A percentile compares a stretch with the other conserved stretches of the same genome.
Conservation (phyloP, 2,329 filamentous ascomycete species). For the Cylindrodendrum hubeiense region DNA sequence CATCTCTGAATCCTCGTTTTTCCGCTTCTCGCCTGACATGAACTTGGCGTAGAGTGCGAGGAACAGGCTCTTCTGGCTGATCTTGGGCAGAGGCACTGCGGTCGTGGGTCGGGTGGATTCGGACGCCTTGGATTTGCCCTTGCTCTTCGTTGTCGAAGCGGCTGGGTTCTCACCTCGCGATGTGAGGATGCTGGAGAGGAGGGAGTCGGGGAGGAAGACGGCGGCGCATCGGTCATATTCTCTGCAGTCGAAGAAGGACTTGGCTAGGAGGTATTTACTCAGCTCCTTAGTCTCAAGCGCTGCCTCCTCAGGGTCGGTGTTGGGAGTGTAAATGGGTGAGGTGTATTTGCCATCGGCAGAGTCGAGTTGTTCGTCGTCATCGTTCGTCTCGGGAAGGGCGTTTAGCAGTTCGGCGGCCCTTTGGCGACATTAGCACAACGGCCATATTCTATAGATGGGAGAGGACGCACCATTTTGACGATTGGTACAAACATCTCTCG, state of each 20-base stretch:
- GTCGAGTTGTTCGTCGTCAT: slow-evolving; percentile 62
- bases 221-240: slow-evolving; percentile 95
- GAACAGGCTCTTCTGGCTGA: slow-evolving; percentile 95
- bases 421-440: slow-evolving; percentile 30
- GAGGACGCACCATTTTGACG: slow-evolving; percentile 86
- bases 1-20: slow-evolving; percentile 97
- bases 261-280: slow-evolving; percentile 88
- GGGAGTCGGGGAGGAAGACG: slow-evolving; percentile 86
- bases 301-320: slow-evolving; percentile 78
- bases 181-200: slow-evolving; percentile 75
- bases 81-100: slow-evolving; percentile 57
- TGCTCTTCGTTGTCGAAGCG: slow-evolving; percentile 64
- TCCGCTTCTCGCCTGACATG: slow-evolving; percentile 93
- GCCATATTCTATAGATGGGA: background rate
- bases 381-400: slow-evolving; percentile 76
- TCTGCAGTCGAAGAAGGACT: slow-evolving; percentile 93
- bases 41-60: slow-evolving; percentile 93
- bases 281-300: slow-evolving; percentile 83
- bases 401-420: slow-evolving; percentile 96
- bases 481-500: slow-evolving; percentile 94
- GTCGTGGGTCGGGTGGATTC: slow-evolving; percentile 36
- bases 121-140: slow-evolving; percentile 66
- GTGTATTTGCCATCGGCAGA: slow-evolving; percentile 53
- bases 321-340: slow-evolving; percentile 64
- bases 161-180: slow-evolving; percentile 56